Evolutionary conservation across 2,329 filamentous ascomycete species (phyloP), one percentile per base, ranked within the genome.

Genomic region (Thielaviopsis ethacetica): DNA sequence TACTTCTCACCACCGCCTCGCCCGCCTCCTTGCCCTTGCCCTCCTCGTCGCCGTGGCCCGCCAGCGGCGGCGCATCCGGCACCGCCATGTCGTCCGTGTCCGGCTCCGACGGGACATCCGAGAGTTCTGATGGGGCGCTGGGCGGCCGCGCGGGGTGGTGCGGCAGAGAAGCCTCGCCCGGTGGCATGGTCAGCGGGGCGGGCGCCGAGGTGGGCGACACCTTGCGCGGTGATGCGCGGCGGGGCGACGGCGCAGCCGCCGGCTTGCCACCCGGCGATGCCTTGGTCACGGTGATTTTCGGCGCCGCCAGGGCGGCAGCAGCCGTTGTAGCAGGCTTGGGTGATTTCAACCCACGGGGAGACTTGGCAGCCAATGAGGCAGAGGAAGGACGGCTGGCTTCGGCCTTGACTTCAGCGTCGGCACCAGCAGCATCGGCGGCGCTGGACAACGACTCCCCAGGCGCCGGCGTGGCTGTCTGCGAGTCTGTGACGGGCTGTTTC

Each of bases 211-310:
- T 27, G 3, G 59, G 54, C 26, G 59, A 53, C 9, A 26, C 24
- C 4, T 38, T 38, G 22, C 56, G 44, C 7, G 59, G 56, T 3
- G 59, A 61, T 13, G 59, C 47, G n/a, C 51, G 38, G 5, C 58
- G n/a, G 44, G 53, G 44, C 44, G 44, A 49, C 44, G 44, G 44
- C 44, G 44, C n/a, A 49, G 7, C n/a, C 4, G 5, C 44, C 38
- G 38, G 17, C 17, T 44, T 44, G 3, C 38, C 17, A 7, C 44
- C 62, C 52, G 69, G 67, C 49, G 67, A 62, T 21, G 62, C 64
- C 41, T 66, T 55, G 26, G 59, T 66, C 2, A 68, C 65, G 41
- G 62, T 60, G 24, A 68, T 67, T 27, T 58, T 51, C 24, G 44
- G 38, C 47, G 30, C 34, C 15, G 53, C 34, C 13, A 51, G 50